These are phyloP conservation scores for Chaetomiaceae sp. DNA, from an alignment of 2,329 filamentous ascomycete genomes.

Conservation along the genomic window DNA sequence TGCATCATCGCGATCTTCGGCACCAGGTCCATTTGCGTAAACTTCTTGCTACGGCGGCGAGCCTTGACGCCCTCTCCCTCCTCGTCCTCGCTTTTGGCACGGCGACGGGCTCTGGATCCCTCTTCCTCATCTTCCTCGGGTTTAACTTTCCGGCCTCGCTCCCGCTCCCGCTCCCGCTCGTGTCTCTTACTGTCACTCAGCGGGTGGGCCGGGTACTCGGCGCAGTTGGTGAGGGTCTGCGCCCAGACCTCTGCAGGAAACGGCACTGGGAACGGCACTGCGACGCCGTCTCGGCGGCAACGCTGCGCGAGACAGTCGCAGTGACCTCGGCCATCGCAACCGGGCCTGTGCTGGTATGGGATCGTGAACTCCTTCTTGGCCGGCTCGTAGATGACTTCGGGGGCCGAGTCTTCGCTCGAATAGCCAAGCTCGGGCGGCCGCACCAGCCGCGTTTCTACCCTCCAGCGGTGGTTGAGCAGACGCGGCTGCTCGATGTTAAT, in stretches of 20 bases:
- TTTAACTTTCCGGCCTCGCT: conserved; percentile 23
- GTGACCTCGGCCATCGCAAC: conserved; percentile 41
- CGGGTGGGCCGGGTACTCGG: conserved; percentile 42
- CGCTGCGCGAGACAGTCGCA: conserved; percentile 45
- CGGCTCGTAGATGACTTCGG: conserved; percentile 41
- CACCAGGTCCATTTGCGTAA: conserved; percentile 50
- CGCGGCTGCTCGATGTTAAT: conserved; percentile 49
- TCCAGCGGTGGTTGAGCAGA: conserved; percentile 53
- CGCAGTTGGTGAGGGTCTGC: conserved; percentile 51
- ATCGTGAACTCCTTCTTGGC: conserved; percentile 44
- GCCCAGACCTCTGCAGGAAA: conserved; percentile 48
- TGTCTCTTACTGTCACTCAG: conserved; percentile 22
- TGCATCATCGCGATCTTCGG: conserved; percentile 61
- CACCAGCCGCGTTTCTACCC: conserved; percentile 52
- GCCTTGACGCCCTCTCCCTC: conserved; percentile 23
- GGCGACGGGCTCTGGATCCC: conserved; percentile 5
- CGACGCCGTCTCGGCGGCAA: conserved; percentile 42
- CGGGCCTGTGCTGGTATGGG: conserved; percentile 42
- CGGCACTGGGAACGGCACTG: conserved; percentile 45
- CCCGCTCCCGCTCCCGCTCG: conserved; percentile 17
- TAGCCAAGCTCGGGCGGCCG: conserved; percentile 50
- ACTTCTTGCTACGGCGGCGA: conserved; percentile 18
- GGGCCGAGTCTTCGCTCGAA: conserved; percentile 23
- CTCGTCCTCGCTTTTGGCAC: conserved; percentile 32
- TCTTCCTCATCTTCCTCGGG: conserved; percentile 32